phyloP scores from a whole-genome alignment of 192 early-diverging fungal species.

The Backusella luteola region DNA sequence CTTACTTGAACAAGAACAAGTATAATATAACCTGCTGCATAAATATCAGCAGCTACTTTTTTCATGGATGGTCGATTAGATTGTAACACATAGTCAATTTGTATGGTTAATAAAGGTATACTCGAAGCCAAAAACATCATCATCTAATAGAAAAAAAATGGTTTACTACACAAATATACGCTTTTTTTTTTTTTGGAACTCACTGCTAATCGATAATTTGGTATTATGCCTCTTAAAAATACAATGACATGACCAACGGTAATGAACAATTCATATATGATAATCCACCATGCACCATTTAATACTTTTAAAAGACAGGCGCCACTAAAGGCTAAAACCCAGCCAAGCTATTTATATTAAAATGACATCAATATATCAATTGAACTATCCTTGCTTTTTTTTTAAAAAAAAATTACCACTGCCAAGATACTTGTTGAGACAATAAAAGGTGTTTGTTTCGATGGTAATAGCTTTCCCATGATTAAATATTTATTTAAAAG shows the following conservation, averaged over 20 bases:
- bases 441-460: constrained; percentile 7
- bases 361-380: not conserved
- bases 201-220: constrained; percentile 17
- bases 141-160: constrained; percentile 7
- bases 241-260: not conserved
- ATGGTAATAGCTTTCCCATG: not conserved
- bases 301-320: constrained; percentile 18
- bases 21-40: constrained; percentile 18
- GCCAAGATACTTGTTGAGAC: not conserved
- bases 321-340: constrained; percentile 11
- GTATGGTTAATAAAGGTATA: constrained; percentile 27
- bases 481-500: not conserved
- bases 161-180: not conserved
- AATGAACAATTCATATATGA: constrained; percentile 19
- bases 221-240: constrained; percentile 11
- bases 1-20: constrained; percentile 12
- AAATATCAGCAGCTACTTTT: not conserved
- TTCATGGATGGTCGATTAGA: not conserved
- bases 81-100: constrained; percentile 25
- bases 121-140: constrained; percentile 19
- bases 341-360: constrained; percentile 7
- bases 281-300: constrained; percentile 27
- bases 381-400: not conserved
- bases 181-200: not conserved
- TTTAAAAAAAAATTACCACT: not conserved